Conservation (phyloP, 2,329 filamentous ascomycete genomes). For the Aspergillus sp. region DNA sequence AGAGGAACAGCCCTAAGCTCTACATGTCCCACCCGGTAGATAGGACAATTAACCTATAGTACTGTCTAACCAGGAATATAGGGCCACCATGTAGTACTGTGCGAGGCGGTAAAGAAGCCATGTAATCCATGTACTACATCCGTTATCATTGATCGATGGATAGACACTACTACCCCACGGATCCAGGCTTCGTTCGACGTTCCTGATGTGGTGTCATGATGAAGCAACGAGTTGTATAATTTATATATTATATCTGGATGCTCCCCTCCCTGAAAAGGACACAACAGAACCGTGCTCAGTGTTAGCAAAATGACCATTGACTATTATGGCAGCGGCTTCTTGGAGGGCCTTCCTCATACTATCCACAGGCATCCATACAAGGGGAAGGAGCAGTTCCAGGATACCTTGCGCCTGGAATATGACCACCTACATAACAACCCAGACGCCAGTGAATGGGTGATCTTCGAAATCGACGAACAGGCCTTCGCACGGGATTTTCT, state of each 20-base stretch:
- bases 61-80: no score
- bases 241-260: not conserved
- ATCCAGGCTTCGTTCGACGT: no score
- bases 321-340: not conserved
- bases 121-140: no score
- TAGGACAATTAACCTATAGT: no score
- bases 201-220: conserved; percentile 1
- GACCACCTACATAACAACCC: not conserved
- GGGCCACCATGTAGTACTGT: no score
- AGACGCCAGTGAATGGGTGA: not conserved
- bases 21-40: no score
- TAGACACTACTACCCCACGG: no score
- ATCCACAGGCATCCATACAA: not conserved
- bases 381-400: not conserved
- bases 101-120: no score
- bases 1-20: no score
- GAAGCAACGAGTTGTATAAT: not conserved
- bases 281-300: not conserved
- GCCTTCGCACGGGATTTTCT: not conserved
- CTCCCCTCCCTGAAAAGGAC: not conserved
- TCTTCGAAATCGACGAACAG: not conserved
- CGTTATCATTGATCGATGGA: no score
- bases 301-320: not conserved
- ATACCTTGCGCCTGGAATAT: not conserved
- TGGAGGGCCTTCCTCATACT: not conserved